Evolutionary conservation across 1,139 yeast genomes (phyloP), one percentile per base, ranked within the genome.

Genomic region (Lodderomyces orthopsilosis): DNA sequence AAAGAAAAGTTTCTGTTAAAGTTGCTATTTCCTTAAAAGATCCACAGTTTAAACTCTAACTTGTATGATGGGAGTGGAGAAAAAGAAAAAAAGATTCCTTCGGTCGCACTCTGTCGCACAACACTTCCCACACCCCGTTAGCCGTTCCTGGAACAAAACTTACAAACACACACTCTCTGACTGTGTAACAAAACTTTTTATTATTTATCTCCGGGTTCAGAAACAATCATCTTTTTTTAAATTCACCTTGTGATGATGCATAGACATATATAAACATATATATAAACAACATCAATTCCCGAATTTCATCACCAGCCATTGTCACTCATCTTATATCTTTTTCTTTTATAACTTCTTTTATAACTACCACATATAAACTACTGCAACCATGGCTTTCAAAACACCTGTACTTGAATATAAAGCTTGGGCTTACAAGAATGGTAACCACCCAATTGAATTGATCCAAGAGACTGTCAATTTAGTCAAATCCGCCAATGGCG

Each of bases 401-500:
- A 48, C 50, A 2, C 37, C 37, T 3, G 43, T 40, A 10, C 43
- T 60, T n/a, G 43, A 41, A 4, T 59, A 44, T 43, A 52, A 52
- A 35, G 61, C 63, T 1, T 50, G 51, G 37, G 49, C 58, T 19
- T 58, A 53, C 40, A 44, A 42, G 12, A 46, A 47, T 40, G 44
- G 42, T 13, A 40, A 32, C 22, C 45, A 42, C 22, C 55, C 59
- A 1, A 40, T 57, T 34, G 24, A 38, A 8, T 15, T 53, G 30
- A 48, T 44, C 24, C 46, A 51, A 8, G 47, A 49, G 24, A 40
- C 48, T 9, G 46, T 59, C 21, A 14, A 46, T 15, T 46, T 56
- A 18, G 48, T 34, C 37, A 18, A 34, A 13, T 24, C 38, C 12
- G 61, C 61, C 18, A 65, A 68, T 13, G 53, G 75, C 60, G 43